Base-by-base conservation (phyloP, 257 asterid genomes). In the Lantana camara region DNA sequence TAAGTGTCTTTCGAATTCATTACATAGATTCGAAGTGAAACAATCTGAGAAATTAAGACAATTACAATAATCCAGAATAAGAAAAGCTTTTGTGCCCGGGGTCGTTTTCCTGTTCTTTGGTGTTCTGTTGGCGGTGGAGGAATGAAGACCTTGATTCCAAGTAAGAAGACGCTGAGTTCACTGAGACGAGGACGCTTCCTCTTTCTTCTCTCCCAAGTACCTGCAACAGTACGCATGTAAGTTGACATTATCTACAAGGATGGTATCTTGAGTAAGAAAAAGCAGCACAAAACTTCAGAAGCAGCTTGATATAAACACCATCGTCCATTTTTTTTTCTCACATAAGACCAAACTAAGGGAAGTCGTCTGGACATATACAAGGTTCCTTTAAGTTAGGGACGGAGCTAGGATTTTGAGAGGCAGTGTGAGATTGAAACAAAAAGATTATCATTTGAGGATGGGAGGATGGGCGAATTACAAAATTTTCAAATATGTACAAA, bases 141-240 rank as follows among this genome's bases (percentile, higher is more conserved):
- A 6, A 20, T 35, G 4, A 6, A 22, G 47, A 20, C 17, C 42
- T 30, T 40, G 37, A 14, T 70, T 62, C 34, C 30, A 17, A 20
- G 47, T n/a, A 38, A 13, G 46, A 38, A 19, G 37, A 38, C 52
- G 55, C 40, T 6, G 23, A 40, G 40, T 38, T 74, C 61, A 74
- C 65, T 60, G 30, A 32, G 80, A 44, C 7, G 76, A 7, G 7
- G 40, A 30, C 11, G 73, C 70, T 52, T 79, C 84, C 5, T 54
- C 74, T 66, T 79, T 82, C 78, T 84, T 84, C 74, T 73, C 81
- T 50, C 74, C 75, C 82, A 81, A 65, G 74, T 84, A 84, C 80
- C 91, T 84, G 48, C 12, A 5, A 50, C 30, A 42, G 41, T 27
- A 37, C 40, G 35, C 6, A 9, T 9, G 29, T 46, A 41, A 62